Evolutionary conservation across 2,329 filamentous ascomycete genomes (phyloP).

Genomic region (Drechslerella dactyloides): DNA sequence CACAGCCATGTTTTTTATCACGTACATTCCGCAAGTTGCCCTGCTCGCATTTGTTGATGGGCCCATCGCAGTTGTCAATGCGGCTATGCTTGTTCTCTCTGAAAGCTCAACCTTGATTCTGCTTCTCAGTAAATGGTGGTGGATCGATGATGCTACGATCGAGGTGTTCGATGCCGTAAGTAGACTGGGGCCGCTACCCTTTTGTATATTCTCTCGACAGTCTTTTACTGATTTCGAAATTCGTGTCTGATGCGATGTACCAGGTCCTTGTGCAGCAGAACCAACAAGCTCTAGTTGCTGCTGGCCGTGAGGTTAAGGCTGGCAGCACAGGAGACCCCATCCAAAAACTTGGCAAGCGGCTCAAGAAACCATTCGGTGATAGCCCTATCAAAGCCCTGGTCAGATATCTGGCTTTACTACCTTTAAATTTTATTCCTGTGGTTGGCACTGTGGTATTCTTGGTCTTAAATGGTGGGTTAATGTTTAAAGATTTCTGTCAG

Average conservation of each 20-base stretch:
- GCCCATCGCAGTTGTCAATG: constrained; percentile 76
- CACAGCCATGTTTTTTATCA: constrained; percentile 81
- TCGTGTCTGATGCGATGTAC: constrained; percentile 84
- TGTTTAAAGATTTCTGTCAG: background rate
- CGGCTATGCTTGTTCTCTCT: constrained; percentile 67
- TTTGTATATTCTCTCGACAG: too few relatives aligned
- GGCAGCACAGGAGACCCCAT: constrained; percentile 60
- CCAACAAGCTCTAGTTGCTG: constrained; percentile 69
- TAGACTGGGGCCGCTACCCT: too few relatives aligned
- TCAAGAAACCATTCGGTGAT: constrained; percentile 64
- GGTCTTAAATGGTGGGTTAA: constrained; percentile 69
- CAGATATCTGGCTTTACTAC: constrained; percentile 82
- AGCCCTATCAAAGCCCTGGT: constrained; percentile 68
- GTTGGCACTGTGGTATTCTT: constrained; percentile 84
- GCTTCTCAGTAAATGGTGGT: constrained; percentile 54
- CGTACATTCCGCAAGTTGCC: constrained; percentile 74
- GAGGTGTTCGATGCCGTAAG: constrained; percentile 44
- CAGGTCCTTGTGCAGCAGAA: constrained; percentile 67
- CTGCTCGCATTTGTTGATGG: constrained; percentile 84
- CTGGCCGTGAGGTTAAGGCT: constrained; percentile 74
- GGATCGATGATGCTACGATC: constrained; percentile 30
- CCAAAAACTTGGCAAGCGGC: constrained; percentile 65
- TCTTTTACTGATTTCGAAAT: too few relatives aligned
- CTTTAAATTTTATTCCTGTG: constrained; percentile 90
- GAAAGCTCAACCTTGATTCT: constrained; percentile 59